Percentiles rank a stretch among this genome's conserved stretches.
Evolutionary conservation across 768 basidiomycete genomes (phyloP).

Genomic region (Naganishia vaughanmartiniae): DNA sequence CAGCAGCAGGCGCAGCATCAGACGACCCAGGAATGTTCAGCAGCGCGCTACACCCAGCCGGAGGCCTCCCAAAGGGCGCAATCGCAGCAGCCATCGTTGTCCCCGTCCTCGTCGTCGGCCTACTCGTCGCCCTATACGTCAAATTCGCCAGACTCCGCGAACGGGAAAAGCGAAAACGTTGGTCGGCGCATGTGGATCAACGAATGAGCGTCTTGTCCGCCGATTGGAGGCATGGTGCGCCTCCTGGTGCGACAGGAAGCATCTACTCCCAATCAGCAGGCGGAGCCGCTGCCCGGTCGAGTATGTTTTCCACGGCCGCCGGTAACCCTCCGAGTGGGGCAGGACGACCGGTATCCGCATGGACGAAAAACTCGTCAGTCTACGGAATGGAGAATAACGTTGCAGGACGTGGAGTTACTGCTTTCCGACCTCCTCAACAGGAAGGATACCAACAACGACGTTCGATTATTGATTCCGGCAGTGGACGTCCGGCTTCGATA

Average conservation of each 20-base stretch:
- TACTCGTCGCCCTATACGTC: conserved; percentile 42
- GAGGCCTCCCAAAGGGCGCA: conserved; percentile 45
- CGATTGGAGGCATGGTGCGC: conserved; percentile 50
- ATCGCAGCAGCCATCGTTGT: conserved; percentile 51
- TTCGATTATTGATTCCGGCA: background rate
- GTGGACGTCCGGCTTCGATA: conserved; percentile 16
- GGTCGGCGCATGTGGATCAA: conserved; percentile 47
- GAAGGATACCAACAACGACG: conserved; percentile 5
- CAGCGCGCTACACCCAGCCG: conserved; percentile 35
- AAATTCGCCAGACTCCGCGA: conserved; percentile 47
- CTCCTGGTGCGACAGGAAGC: background rate
- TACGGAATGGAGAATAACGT: conserved; percentile 48
- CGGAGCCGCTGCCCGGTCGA: conserved; percentile 30
- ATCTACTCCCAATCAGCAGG: conserved; percentile 19
- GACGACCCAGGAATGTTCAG: conserved; percentile 45
- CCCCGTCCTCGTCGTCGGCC: conserved; percentile 42
- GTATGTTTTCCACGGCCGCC: conserved; percentile 19
- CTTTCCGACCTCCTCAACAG: background rate
- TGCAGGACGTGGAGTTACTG: conserved; percentile 47
- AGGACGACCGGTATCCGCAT: conserved; percentile 5
- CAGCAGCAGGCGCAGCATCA: conserved; percentile 11
- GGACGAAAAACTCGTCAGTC: conserved; percentile 17
- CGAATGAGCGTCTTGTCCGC: conserved; percentile 45
- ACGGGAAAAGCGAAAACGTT: conserved; percentile 48
- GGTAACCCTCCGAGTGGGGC: background rate